These are phyloP conservation scores for Debaryomyces hansenii DNA, from an alignment of 805 yeast genomes.

Conservation along the genomic window DNA sequence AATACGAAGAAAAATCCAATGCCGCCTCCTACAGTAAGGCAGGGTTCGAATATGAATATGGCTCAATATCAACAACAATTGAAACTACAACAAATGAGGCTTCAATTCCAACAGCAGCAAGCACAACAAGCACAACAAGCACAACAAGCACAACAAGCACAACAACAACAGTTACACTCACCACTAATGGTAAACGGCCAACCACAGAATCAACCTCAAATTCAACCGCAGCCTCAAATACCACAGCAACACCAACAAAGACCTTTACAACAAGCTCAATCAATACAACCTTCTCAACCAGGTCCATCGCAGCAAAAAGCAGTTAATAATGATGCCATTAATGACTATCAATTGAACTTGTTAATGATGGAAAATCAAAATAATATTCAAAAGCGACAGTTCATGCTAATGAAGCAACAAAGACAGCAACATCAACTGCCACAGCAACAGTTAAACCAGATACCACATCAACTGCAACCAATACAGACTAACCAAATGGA, in stretches of 20 bases:
- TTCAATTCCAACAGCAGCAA: slow-evolving; percentile 9
- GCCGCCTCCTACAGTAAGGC: slow-evolving; percentile 5
- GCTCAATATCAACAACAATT: slow-evolving; percentile 5
- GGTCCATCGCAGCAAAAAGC: not conserved
- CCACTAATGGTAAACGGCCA: slow-evolving; percentile 3
- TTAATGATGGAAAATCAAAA: slow-evolving; percentile 19
- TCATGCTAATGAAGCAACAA: slow-evolving; percentile 10
- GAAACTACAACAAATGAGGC: slow-evolving; percentile 9
- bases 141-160: slow-evolving; percentile 3
- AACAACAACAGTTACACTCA: slow-evolving; percentile 6
- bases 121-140: slow-evolving; percentile 9
- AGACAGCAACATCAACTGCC: slow-evolving; percentile 6
- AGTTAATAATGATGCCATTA: slow-evolving; percentile 13
- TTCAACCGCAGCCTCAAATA: not conserved
- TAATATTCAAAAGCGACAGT: slow-evolving; percentile 19
- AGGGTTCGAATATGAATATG: slow-evolving; percentile 6
- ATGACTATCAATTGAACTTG: slow-evolving; percentile 21
- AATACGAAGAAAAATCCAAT: slow-evolving; percentile 1
- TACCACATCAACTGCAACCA: slow-evolving; percentile 2
- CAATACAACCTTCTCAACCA: slow-evolving; percentile 5
- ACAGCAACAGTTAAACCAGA: slow-evolving; percentile 5
- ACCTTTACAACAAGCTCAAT: slow-evolving; percentile 3
- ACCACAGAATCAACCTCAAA: slow-evolving; percentile 2
- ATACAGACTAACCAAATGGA: slow-evolving; percentile 2
- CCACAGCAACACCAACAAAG: slow-evolving; percentile 6